Percentiles rank a stretch among this genome's conserved stretches.
These are phyloP conservation scores for Austropuccinia psidii DNA, from an alignment of 1,284 basidiomycete species.

Conservation along the genomic window DNA sequence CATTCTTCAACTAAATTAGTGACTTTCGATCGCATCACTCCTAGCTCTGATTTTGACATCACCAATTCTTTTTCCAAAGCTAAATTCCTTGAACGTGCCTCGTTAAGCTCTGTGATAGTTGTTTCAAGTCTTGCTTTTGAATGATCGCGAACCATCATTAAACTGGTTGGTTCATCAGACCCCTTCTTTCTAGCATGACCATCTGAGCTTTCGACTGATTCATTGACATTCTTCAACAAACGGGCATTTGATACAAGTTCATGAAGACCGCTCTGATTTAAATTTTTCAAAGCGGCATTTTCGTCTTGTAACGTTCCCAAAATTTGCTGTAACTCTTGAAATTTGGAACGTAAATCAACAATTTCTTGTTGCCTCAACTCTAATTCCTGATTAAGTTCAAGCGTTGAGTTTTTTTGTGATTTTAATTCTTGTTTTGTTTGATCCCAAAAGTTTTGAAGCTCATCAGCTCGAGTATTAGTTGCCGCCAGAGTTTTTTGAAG, in stretches of 20 bases:
- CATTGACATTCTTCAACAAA: neutral
- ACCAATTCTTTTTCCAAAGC: conserved; percentile 65
- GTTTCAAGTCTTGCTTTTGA: conserved; percentile 38
- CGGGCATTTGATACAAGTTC: neutral
- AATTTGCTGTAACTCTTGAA: conserved; percentile 50
- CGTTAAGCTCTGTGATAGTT: conserved; percentile 55
- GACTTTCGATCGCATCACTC: conserved; percentile 68
- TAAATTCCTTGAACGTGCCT: conserved; percentile 59
- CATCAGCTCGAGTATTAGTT: conserved; percentile 66
- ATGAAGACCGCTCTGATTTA: neutral
- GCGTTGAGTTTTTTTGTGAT: conserved; percentile 64
- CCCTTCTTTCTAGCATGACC: too few species aligned
- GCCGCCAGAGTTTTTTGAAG: conserved; percentile 68
- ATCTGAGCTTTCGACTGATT: neutral
- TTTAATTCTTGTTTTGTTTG: conserved; percentile 61
- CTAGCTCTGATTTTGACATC: conserved; percentile 66
- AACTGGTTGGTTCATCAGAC: conserved; percentile 53
- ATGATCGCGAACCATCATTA: conserved; percentile 56
- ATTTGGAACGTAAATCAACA: conserved; percentile 56
- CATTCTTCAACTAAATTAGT: conserved; percentile 63
- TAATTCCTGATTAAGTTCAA: conserved; percentile 67
- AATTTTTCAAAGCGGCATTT: neutral
- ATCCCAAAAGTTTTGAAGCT: conserved; percentile 68
- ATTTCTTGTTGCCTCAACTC: conserved; percentile 65
- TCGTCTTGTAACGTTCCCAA: neutral